Conservation (phyloP, 2,329 filamentous ascomycete species). For the Triangularia verruculosa region DNA sequence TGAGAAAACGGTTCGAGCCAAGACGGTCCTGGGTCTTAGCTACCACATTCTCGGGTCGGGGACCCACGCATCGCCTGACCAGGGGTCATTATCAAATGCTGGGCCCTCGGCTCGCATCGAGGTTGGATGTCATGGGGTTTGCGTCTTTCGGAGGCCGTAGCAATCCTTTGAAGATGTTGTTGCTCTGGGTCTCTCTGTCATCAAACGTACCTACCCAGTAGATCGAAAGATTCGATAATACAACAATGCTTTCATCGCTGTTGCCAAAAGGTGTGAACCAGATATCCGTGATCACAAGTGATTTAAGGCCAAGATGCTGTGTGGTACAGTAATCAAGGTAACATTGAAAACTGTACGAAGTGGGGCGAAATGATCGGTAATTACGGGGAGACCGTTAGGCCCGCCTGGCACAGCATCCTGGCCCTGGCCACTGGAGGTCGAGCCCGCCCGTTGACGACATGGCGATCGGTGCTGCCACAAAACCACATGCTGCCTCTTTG, state of each 20-base stretch:
- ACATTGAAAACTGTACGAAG: not conserved
- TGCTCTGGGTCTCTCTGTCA: no score
- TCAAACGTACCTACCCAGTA: no score
- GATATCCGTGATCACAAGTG: no score
- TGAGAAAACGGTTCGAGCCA: not conserved
- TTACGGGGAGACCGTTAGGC: not conserved
- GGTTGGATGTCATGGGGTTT: not conserved
- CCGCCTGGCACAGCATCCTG: slow-evolving; percentile 4
- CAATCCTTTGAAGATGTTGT: no score
- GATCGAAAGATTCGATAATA: no score
- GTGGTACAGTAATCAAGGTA: not conserved
- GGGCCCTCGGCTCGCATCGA: not conserved
- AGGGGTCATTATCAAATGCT: not conserved
- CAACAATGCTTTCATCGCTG: no score
- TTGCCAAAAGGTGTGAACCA: no score
- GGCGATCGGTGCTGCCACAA: slow-evolving; percentile 4
- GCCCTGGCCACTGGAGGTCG: not conserved
- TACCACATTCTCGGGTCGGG: not conserved
- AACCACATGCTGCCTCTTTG: not conserved
- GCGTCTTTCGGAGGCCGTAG: not conserved
- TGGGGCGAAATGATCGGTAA: not conserved
- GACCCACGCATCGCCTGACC: not conserved
- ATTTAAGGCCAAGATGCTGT: not conserved
- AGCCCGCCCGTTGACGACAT: slow-evolving; percentile 7
- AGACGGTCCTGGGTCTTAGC: not conserved